Evolutionary conservation across 768 basidiomycete genomes (phyloP), one percentile per base, ranked within the genome.

Genomic region (Boletus bicolor): DNA sequence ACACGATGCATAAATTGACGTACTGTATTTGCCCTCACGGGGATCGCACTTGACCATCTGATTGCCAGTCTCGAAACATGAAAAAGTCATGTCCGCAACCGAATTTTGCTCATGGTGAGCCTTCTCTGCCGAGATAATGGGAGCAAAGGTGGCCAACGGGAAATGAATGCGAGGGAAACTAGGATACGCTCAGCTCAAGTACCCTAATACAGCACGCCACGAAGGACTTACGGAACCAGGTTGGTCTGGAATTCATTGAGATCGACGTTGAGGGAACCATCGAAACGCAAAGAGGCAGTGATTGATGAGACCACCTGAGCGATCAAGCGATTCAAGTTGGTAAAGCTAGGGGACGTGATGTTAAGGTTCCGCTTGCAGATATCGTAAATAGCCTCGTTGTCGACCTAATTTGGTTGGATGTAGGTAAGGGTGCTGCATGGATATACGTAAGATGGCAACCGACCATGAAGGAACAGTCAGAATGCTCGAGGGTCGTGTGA

Each of bases 171-270:
- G 91, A 59, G 94, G 94, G 89, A 96, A 96, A 49, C 91, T 93
- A 61, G 12, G 56, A 5, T 39, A 21, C 2, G 3, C 17, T 55
- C 32, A 52, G 57, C 17, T 44, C 15, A 36, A 35, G 56, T 32
- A 24, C 12, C 15, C 45, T 14, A 34, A 51, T 6, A 30, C 17
- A 41, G 12, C 0, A 36, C 14, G 50, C 49, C 12, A 43, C 10
- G 8, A 30, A 43, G 10, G 24, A 82, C 91, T 78, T 69, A 95
- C 87, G 96, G 95, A 49, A 98, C 95, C 73, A 98, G 77, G 77
- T 98, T 98, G 54, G 95, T 98, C 79, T 98, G 96, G 86, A 98
- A 98, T 77, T 98, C 96, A 76, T 95, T 97, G 71, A 98, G 72
- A 66, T 85, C 83, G 57, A 85, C 84, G 64, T 84, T 85, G 57